Percentiles rank a stretch among this genome's conserved stretches.
Evolutionary conservation across 768 basidiomycete genomes (phyloP).

Genomic region (Piloderma croceum): DNA sequence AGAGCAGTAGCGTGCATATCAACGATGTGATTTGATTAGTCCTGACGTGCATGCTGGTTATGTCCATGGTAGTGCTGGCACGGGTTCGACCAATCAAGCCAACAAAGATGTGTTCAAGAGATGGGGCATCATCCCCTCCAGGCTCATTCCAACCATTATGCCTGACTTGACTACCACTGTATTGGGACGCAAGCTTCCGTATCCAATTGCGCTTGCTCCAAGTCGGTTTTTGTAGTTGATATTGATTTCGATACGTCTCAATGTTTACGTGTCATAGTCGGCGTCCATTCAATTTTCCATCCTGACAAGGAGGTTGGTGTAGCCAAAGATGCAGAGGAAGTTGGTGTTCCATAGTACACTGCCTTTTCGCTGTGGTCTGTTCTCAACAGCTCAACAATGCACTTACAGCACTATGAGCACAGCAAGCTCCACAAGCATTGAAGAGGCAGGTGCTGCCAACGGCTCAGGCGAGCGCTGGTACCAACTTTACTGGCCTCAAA

Average conservation of each 20-base stretch:
- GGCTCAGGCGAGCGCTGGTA: slow-evolving; percentile 43
- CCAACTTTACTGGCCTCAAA: slow-evolving; percentile 41
- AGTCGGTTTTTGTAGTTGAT: too few relatives aligned
- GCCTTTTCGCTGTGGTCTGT: too few relatives aligned
- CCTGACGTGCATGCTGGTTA: too few relatives aligned
- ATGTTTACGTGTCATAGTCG: slow-evolving; percentile 26
- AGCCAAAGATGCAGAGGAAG: slow-evolving; percentile 37
- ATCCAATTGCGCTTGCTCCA: too few relatives aligned
- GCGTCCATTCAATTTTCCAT: slow-evolving; percentile 39
- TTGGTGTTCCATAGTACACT: slow-evolving; percentile 44
- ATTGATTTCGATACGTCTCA: too few relatives aligned
- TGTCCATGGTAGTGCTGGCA: slow-evolving; percentile 49
- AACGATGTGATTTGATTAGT: too few relatives aligned
- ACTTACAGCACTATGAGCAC: slow-evolving; percentile 43
- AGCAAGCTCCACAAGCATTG: slow-evolving; percentile 40
- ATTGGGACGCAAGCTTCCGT: not conserved
- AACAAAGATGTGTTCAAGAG: slow-evolving; percentile 42
- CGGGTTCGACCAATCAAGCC: slow-evolving; percentile 38
- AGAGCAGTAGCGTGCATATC: too few relatives aligned
- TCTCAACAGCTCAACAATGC: too few relatives aligned
- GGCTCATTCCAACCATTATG: slow-evolving; percentile 19
- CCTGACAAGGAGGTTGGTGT: slow-evolving; percentile 42
- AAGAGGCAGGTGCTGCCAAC: slow-evolving; percentile 43
- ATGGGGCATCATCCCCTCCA: slow-evolving; percentile 50
- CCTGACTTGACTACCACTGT: not conserved